A percentile compares a stretch with the other conserved stretches of the same genome.
phyloP scores from a whole-genome alignment of 2,329 filamentous ascomycete genomes.

The Colletotrichum melonis region DNA sequence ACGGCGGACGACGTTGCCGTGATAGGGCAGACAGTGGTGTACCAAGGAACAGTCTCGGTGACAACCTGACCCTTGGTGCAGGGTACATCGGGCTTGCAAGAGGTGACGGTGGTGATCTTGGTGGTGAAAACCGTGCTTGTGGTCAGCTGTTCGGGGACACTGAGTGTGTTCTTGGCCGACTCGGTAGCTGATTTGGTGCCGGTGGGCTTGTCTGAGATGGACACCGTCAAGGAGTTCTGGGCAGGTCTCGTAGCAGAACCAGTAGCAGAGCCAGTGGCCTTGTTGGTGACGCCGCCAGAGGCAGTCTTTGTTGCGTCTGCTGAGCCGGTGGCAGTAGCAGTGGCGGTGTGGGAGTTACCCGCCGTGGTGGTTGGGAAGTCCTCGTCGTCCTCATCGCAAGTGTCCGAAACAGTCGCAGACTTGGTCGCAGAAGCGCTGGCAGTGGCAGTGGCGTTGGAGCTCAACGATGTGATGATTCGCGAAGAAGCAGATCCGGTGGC shows the following conservation, averaged over 20 bases:
- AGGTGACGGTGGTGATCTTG: slow-evolving; percentile 48
- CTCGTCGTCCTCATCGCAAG: slow-evolving; percentile 33
- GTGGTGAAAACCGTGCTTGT: slow-evolving; percentile 49
- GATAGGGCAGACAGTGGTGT: slow-evolving; percentile 58
- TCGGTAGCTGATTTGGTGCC: background rate
- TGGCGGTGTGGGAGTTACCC: background rate
- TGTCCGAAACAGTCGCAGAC: slow-evolving; percentile 20
- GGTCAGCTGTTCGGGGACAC: slow-evolving; percentile 31
- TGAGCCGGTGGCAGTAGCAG: slow-evolving; percentile 16
- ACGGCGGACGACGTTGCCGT: slow-evolving; percentile 28
- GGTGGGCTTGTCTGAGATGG: background rate
- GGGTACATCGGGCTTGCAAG: slow-evolving; percentile 58
- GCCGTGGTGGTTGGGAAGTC: slow-evolving; percentile 1
- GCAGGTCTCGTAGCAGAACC: slow-evolving; percentile 12
- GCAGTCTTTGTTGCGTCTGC: background rate
- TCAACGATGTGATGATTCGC: background rate
- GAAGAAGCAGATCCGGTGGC: slow-evolving; percentile 8
- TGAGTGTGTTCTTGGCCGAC: background rate
- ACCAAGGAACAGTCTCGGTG: slow-evolving; percentile 48
- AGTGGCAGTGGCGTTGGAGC: slow-evolving; percentile 1
- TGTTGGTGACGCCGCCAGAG: background rate
- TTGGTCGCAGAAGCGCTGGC: slow-evolving; percentile 14
- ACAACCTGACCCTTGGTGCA: slow-evolving; percentile 46
- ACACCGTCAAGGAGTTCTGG: slow-evolving; percentile 26
- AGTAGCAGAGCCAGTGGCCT: background rate